phyloP scores from a whole-genome alignment of 106 monocot species.

The Vanilla planifolia region DNA sequence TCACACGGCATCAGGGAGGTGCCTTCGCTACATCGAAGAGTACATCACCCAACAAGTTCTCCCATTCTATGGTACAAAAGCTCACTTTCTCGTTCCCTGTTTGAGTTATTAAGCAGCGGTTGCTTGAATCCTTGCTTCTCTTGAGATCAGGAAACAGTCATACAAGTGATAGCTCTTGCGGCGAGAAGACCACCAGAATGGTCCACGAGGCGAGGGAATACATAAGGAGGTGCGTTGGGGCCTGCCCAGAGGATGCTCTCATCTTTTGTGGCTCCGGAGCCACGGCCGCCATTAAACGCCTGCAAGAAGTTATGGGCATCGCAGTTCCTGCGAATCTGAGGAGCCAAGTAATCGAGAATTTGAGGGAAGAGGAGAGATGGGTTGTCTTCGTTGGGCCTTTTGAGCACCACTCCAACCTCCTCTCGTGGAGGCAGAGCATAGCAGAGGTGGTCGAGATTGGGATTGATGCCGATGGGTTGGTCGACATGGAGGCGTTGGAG shows the following conservation, averaged over 20 bases:
- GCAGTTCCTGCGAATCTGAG: constrained; percentile 23
- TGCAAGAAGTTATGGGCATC: constrained; percentile 51
- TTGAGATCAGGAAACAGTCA: constrained; percentile 37
- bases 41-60: constrained; percentile 36
- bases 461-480: constrained; percentile 10
- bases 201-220: constrained; percentile 25
- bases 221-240: constrained; percentile 39
- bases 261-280: constrained; percentile 47
- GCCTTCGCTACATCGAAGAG: constrained; percentile 32
- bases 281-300: constrained; percentile 34
- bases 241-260: constrained; percentile 15
- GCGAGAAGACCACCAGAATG: constrained; percentile 20
- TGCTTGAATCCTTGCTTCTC: too few relatives aligned
- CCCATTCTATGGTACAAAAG: constrained; percentile 35
- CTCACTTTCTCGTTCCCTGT: too few relatives aligned
- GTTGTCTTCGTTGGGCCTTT: constrained; percentile 48
- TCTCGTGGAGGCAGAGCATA: constrained; percentile 45
- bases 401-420: constrained; percentile 58
- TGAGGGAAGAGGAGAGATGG: constrained; percentile 39
- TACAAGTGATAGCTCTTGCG: constrained; percentile 40
- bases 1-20: constrained; percentile 39
- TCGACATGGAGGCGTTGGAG: constrained; percentile 25
- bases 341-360: not conserved
- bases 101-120: too few relatives aligned
- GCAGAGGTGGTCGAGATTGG: constrained; percentile 53